These are phyloP conservation scores for Centella asiatica DNA, from an alignment of 129 eudicot species.

Conservation along the genomic window DNA sequence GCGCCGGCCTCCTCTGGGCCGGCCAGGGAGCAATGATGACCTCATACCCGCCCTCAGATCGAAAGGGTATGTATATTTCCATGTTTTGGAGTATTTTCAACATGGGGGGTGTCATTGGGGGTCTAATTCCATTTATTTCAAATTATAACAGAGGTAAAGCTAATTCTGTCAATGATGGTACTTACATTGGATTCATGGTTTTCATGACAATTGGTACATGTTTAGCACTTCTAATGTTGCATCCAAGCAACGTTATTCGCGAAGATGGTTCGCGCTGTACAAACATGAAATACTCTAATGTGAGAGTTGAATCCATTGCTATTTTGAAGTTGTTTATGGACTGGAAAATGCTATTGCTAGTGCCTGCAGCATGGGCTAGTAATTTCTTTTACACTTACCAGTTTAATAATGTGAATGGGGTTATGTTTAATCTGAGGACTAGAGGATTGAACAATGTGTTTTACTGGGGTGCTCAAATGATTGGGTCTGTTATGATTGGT, in stretches of 20 bases:
- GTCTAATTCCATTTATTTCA: constrained; percentile 59
- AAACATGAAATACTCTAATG: constrained; percentile 62
- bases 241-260: constrained; percentile 70
- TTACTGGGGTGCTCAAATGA: constrained; percentile 98
- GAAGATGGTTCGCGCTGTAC: constrained; percentile 79
- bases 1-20: constrained; percentile 94
- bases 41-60: constrained; percentile 57
- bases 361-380: constrained; percentile 93
- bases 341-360: constrained; percentile 75
- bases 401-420: constrained; percentile 83
- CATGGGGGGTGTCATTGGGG: constrained; percentile 94
- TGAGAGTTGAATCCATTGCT: constrained; percentile 31
- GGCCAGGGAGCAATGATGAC: constrained; percentile 97
- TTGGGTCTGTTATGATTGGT: constrained; percentile 75
- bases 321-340: constrained; percentile 53
- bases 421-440: constrained; percentile 68
- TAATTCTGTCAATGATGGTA: constrained; percentile 78
- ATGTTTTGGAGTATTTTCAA: constrained; percentile 88
- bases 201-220: constrained; percentile 74
- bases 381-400: constrained; percentile 88
- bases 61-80: constrained; percentile 75
- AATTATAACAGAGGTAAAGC: constrained; percentile 55
- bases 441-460: constrained; percentile 81
- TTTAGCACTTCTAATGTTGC: constrained; percentile 50
- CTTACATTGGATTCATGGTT: constrained; percentile 83